phyloP scores from a whole-genome alignment of 495 filamentous ascomycete species.

The Oidiodendron maius region DNA sequence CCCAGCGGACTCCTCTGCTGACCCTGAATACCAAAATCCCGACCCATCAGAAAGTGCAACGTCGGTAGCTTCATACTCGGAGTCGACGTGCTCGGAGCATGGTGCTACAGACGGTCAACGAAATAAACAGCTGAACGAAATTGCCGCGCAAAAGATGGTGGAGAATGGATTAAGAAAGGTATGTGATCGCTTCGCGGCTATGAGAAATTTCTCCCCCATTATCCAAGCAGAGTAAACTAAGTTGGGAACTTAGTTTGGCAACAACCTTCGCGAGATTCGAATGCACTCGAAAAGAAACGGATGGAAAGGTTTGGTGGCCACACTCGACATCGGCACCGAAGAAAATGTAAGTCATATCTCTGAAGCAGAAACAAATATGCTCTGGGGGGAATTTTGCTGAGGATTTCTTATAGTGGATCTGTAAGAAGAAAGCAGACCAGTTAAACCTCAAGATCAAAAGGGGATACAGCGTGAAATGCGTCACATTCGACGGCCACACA shows the following conservation, averaged over 20 bases:
- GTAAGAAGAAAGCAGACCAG: neutral
- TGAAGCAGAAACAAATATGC: neutral
- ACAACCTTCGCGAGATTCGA: neutral
- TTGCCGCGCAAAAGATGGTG: neutral
- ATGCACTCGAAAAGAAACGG: neutral
- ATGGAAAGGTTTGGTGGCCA: constrained; percentile 2
- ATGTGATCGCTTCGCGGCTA: neutral
- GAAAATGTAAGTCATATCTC: constrained; percentile 1
- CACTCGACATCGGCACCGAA: constrained; percentile 1
- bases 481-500: neutral
- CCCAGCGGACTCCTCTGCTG: neutral
- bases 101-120: neutral
- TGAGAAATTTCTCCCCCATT: too few relatives aligned
- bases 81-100: neutral
- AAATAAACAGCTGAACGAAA: neutral
- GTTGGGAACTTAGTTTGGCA: neutral
- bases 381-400: neutral
- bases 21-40: neutral
- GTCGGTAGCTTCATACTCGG: neutral
- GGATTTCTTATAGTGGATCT: constrained; percentile 1
- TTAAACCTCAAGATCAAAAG: neutral
- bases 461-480: neutral
- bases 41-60: neutral
- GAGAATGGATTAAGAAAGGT: neutral
- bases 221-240: too few relatives aligned